Evolutionary conservation across 345 rosid genomes (phyloP), one percentile per base, ranked within the genome.

Genomic region (Rhizophora mangle): DNA sequence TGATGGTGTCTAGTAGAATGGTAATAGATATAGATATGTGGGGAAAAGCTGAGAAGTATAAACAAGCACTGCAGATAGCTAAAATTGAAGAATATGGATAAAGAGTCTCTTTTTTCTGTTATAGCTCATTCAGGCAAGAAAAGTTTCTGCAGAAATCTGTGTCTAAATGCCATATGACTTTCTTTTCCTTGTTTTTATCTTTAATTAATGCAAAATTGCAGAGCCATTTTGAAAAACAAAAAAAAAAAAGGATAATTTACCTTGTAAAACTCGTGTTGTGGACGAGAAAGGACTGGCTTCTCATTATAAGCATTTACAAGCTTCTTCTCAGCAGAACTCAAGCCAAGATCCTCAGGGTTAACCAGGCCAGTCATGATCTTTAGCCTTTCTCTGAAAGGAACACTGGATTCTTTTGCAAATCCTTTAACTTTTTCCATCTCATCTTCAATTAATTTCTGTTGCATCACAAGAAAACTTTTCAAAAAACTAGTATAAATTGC

Each of bases 251-350:
- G 60, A 1, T 13, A 43, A 43, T 43, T 39, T 62, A 85, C 98
- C 91, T 72, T 79, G 24, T 76, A 91, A 73, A 91, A 94, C 65
- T 78, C 80, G 79, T 94, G 98, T 72, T 94, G 98, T 22, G 98
- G 98, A 34, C 98, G 95, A 37, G 98, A 91, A 51, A 94, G 93
- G 68, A 94, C 98, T 0, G 97, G 97, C 71, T 94, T 94, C 75
- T 94, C 98, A 32, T 89, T 93, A 71, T 93, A 93, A 72, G 89
- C 89, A 39, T 83, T 84, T 18, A 93, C 80, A 71, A 94, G 98
- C 76, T 89, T 94, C 80, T 71, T 91, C 51, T 94, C 97, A 0
- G 98, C 65, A 27, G 98, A 87, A 82, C 90, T 85, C 77, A 94
- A 62, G 74, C 73, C 75, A 55, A 94, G 90, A 68, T 91, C 93